Conservation (phyloP, 345 rosid species). For the Firmiana major region DNA sequence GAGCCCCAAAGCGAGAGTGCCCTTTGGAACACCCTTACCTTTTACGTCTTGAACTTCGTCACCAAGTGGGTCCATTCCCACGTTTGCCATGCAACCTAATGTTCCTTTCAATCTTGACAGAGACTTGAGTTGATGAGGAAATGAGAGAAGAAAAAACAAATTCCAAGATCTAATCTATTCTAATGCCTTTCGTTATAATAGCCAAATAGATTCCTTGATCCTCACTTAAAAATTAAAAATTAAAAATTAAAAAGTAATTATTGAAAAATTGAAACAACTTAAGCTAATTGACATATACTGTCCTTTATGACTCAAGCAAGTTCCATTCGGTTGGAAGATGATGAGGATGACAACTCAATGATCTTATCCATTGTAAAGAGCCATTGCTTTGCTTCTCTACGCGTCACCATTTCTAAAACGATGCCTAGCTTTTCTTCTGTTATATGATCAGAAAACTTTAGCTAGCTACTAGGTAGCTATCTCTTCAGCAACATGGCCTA, state of each 20-base stretch:
- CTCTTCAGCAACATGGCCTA: not conserved
- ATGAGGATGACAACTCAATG: not conserved
- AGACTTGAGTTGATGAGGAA: not conserved
- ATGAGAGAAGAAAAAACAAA: not conserved
- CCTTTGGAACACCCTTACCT: not conserved
- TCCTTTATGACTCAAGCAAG: not conserved
- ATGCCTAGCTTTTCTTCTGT: not conserved
- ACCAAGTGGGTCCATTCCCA: not conserved
- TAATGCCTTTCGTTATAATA: not conserved
- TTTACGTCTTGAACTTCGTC: not conserved
- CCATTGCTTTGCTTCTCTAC: not conserved
- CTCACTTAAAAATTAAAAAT: not conserved
- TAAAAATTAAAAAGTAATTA: too few relatives aligned
- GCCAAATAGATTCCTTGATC: not conserved
- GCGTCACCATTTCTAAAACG: not conserved
- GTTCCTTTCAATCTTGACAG: not conserved
- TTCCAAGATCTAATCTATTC: not conserved
- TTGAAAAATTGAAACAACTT: not conserved
- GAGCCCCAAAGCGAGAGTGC: not conserved
- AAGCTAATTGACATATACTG: not conserved
- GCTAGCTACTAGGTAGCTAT: not conserved
- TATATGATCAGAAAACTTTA: not conserved
- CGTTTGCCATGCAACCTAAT: not conserved
- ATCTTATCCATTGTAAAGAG: not conserved
- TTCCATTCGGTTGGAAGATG: not conserved